Conservation (phyloP, 305 asterid species). For the Fraxinus ornus region DNA sequence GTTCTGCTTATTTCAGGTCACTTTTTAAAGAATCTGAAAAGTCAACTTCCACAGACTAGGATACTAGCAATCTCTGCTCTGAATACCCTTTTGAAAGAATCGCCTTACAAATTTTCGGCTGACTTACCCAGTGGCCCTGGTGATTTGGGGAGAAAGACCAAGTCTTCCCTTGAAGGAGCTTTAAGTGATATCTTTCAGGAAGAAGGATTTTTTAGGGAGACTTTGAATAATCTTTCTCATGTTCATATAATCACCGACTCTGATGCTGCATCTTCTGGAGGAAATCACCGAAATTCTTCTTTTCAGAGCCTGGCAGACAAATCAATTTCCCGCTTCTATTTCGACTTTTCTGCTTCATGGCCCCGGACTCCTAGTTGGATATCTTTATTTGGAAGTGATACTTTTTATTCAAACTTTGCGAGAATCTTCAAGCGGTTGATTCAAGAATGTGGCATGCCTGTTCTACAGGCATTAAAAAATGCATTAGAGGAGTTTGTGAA, state of each 20-base stretch:
- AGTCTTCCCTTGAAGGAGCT: slow-evolving; percentile 88
- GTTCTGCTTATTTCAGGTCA: slow-evolving; percentile 64
- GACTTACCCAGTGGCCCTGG: slow-evolving; percentile 39
- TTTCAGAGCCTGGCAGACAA: slow-evolving; percentile 90
- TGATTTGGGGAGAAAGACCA: slow-evolving; percentile 41
- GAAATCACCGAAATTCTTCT: slow-evolving; percentile 73
- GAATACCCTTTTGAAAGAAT: slow-evolving; percentile 89
- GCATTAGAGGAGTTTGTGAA: slow-evolving; percentile 74
- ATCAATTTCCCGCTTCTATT: slow-evolving; percentile 90
- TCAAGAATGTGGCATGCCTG: slow-evolving; percentile 98
- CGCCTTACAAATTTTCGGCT: slow-evolving; percentile 75
- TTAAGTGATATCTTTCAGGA: slow-evolving; percentile 82
- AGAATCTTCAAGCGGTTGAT: slow-evolving; percentile 85
- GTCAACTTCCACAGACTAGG: slow-evolving; percentile 98
- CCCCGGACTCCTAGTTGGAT: slow-evolving; percentile 99
- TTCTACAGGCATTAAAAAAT: slow-evolving; percentile 64
- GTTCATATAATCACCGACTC: slow-evolving; percentile 82
- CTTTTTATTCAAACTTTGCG: slow-evolving; percentile 86
- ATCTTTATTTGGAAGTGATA: slow-evolving; percentile 78
- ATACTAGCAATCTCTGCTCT: slow-evolving; percentile 97
- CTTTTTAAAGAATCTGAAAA: slow-evolving; percentile 91
- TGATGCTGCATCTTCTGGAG: slow-evolving; percentile 75
- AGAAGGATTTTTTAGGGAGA: slow-evolving; percentile 83
- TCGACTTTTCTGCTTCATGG: slow-evolving; percentile 98
- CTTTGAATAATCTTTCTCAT: slow-evolving; percentile 80